Evolutionary conservation across 768 basidiomycete species (phyloP).

Genomic region (Suillus brevipes): DNA sequence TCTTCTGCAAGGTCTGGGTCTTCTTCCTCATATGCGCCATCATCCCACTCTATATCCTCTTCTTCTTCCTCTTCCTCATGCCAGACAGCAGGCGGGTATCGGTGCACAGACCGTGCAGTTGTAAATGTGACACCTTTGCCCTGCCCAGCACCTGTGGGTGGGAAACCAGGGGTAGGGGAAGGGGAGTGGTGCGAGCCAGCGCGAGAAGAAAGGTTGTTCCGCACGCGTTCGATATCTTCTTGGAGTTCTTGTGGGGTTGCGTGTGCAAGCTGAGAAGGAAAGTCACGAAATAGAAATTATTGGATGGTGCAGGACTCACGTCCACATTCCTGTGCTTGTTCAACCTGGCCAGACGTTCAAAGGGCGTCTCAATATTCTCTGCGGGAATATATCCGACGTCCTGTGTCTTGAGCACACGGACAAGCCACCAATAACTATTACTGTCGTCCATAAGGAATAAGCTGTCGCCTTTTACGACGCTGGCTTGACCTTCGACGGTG

Average conservation of each 20-base stretch:
- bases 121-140: slow-evolving; percentile 71
- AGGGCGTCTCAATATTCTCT: slow-evolving; percentile 98
- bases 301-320: slow-evolving; percentile 47
- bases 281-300: neutral
- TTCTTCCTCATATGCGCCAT: slow-evolving; percentile 69
- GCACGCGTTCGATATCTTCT: slow-evolving; percentile 56
- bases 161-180: slow-evolving; percentile 41
- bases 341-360: slow-evolving; percentile 89
- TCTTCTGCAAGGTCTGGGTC: slow-evolving; percentile 63
- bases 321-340: slow-evolving; percentile 98
- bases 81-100: slow-evolving; percentile 84
- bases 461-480: slow-evolving; percentile 97
- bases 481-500: slow-evolving; percentile 97
- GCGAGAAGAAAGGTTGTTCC: slow-evolving; percentile 50
- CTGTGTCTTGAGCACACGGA: slow-evolving; percentile 96
- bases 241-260: slow-evolving; percentile 53
- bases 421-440: slow-evolving; percentile 99
- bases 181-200: slow-evolving; percentile 52
- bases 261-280: slow-evolving; percentile 29
- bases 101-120: slow-evolving; percentile 60
- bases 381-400: slow-evolving; percentile 99
- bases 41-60: slow-evolving; percentile 56
- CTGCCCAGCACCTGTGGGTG: slow-evolving; percentile 24
- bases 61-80: slow-evolving; percentile 70
- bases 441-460: slow-evolving; percentile 96